A percentile compares a stretch with the other conserved stretches of the same genome.
Evolutionary conservation across 805 yeast species (phyloP).

Genomic region (Teunomyces pallodes): DNA sequence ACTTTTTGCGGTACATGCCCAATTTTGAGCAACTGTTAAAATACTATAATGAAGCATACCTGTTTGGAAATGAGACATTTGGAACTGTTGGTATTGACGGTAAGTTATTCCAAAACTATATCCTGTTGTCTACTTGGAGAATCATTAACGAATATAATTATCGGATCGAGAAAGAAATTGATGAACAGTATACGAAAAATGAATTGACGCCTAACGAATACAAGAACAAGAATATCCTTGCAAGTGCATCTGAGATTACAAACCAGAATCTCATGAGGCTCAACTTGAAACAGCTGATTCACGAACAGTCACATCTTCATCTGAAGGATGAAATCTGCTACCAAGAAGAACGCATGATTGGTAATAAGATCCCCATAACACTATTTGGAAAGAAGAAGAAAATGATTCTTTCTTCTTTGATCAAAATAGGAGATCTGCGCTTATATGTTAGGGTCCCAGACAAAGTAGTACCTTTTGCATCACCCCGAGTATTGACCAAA

Average conservation of each 20-base stretch:
- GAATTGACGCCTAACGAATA: conserved; percentile 28
- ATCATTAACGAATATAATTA: conserved; percentile 24
- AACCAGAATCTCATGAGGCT: background rate
- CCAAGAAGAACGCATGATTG: conserved; percentile 24
- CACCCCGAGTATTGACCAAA: conserved; percentile 36
- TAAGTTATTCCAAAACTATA: conserved; percentile 24
- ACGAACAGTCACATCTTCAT: background rate
- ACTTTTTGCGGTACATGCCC: conserved; percentile 39
- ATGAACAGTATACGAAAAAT: conserved; percentile 23
- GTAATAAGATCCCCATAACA: conserved; percentile 18
- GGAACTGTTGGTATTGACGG: conserved; percentile 36
- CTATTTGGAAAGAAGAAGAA: conserved; percentile 38
- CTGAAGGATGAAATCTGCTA: conserved; percentile 1
- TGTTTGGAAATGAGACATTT: conserved; percentile 26
- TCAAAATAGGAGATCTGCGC: conserved; percentile 33
- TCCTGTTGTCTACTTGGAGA: conserved; percentile 33
- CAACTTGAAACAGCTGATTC: background rate
- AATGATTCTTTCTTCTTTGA: conserved; percentile 30
- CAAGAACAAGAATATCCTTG: conserved; percentile 31
- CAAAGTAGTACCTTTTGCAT: conserved; percentile 32
- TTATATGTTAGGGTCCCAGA: conserved; percentile 33
- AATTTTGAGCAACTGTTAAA: conserved; percentile 29
- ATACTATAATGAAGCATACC: conserved; percentile 22
- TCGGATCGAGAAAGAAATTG: conserved; percentile 37
- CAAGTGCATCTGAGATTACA: conserved; percentile 7